These are phyloP conservation scores for Colletotrichum cordylinicola DNA, from an alignment of 2,329 filamentous ascomycete species.

Conservation along the genomic window DNA sequence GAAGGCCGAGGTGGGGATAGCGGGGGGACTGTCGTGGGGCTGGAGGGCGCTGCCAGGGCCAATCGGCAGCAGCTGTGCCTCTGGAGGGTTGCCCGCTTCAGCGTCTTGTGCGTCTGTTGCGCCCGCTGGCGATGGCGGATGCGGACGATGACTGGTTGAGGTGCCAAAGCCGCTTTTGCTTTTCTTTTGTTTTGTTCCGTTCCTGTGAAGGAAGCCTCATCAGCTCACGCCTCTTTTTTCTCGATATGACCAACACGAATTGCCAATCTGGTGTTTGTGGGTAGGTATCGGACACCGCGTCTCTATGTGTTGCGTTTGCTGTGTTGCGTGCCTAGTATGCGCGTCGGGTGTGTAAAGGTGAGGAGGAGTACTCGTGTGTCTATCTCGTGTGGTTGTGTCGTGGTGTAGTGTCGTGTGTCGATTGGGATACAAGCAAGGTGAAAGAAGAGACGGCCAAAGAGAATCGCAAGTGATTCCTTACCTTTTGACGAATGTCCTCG, in stretches of 20 bases:
- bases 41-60: neutral
- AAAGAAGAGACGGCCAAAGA: neutral
- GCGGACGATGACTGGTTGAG: neutral
- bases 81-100: neutral
- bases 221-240: neutral
- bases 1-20: neutral
- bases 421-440: neutral
- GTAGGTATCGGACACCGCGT: neutral
- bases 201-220: neutral
- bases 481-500: neutral
- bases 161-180: neutral
- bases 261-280: neutral
- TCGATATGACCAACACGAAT: neutral
- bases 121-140: conserved; percentile 10
- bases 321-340: neutral
- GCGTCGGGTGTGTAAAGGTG: neutral
- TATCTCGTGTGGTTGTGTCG: neutral
- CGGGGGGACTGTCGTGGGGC: neutral
- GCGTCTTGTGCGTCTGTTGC: conserved; percentile 16
- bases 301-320: neutral
- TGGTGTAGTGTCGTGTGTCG: neutral
- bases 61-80: neutral
- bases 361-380: neutral
- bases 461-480: neutral
- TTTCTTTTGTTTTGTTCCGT: neutral